Evolutionary conservation across 2,329 filamentous ascomycete species (phyloP), one percentile per base, ranked within the genome.

Genomic region (Phaeosphaeria sp.): DNA sequence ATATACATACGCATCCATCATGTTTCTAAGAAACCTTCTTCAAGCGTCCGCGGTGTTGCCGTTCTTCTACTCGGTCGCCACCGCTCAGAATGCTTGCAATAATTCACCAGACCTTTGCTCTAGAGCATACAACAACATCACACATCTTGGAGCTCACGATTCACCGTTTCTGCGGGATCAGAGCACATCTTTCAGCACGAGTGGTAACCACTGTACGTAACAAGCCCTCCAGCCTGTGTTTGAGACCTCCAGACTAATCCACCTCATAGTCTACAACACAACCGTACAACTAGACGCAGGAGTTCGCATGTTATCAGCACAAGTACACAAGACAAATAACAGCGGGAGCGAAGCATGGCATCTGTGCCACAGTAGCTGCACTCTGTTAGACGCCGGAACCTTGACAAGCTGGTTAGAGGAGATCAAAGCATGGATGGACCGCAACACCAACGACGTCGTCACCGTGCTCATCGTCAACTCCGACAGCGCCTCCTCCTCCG

Each of bases 101-200:
- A 94, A 94, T 81, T 92, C 90, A 0, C 90, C 91, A 0, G 79
- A 83, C 44, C 84, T 95, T 42, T 95, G 92, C 81, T 81, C 79
- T 60, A 86, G 86, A 62, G 79, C 85, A 18, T 95, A 95, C 80
- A 88, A 87, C 78, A 87, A 90, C 65, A 85, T 95, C 66, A 93
- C 91, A 2, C 85, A 93, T 74, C 86, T 94, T 70, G 91, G 91
- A 21, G 90, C 89, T 18, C 91, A 93, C 78, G 85, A 93, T 78
- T 88, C 86, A 59, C 83, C 90, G 11, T 93, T 93, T 73, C 76
- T 93, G 44, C 83, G 89, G 49, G 88, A 92, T 68, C 74, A 79
- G 24, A 83, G 82, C 54, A 89, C 87, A 0, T 80, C 78, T 59
- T 86, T 89, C 74, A 87, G 86, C 24, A 76, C 87, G 2, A 84